Percentiles rank a stretch among this genome's conserved stretches.
Evolutionary conservation across 805 yeast genomes (phyloP).

Genomic region (Schwanniomyces yamadae): DNA sequence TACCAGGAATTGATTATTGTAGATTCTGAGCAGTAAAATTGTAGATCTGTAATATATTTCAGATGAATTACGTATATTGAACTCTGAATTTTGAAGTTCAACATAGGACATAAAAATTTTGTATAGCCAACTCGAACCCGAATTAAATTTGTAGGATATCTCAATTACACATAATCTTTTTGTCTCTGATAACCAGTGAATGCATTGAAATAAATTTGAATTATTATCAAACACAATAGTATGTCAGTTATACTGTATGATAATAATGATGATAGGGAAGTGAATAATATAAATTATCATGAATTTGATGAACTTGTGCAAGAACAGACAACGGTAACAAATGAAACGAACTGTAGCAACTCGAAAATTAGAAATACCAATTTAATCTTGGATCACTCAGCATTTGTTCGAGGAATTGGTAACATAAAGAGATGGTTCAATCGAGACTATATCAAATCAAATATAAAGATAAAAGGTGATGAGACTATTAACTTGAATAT

Average conservation of each 20-base stretch:
- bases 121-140: too few species aligned
- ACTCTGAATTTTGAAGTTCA: too few species aligned
- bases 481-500: constrained; percentile 31
- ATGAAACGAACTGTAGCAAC: background rate
- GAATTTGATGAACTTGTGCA: constrained; percentile 14
- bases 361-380: constrained; percentile 18
- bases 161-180: too few species aligned
- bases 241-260: constrained; percentile 5
- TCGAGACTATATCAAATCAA: constrained; percentile 30
- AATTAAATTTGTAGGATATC: too few species aligned
- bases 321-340: background rate
- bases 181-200: too few species aligned
- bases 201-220: too few species aligned
- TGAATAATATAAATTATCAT: constrained; percentile 4
- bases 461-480: constrained; percentile 15
- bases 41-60: too few species aligned
- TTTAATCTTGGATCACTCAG: constrained; percentile 65
- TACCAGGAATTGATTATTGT: too few species aligned
- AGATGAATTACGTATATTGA: too few species aligned
- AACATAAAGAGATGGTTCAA: constrained; percentile 63
- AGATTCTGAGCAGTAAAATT: too few species aligned
- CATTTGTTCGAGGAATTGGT: constrained; percentile 67
- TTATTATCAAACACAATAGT: constrained; percentile 1
- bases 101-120: too few species aligned
- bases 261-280: background rate